Evolutionary conservation across 2,329 filamentous ascomycete genomes (phyloP), one percentile per base, ranked within the genome.

Genomic region (Fusarium acutatum): DNA sequence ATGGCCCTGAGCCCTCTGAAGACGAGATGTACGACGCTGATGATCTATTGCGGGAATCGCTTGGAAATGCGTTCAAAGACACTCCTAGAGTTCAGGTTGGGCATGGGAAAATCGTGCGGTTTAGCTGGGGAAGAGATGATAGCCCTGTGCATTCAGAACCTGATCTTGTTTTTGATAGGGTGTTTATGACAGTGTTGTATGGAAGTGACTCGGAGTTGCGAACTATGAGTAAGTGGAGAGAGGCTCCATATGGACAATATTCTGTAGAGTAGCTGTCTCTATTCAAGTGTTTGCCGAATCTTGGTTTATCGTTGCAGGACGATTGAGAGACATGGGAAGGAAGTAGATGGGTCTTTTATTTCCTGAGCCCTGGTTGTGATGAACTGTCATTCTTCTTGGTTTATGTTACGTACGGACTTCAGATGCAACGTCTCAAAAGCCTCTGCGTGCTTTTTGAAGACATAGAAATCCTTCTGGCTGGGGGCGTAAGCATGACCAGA

Each of bases 141-240:
- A 64, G 62, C 1, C 62, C 62, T 1, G 11, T 64, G 1, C 59
- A 64, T 38, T 64, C 62, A n/a, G 62, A 64, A 7, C 62, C 62
- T 17, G 20, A 64, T 28, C n/a, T 64, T 9, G 15, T 34, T 2
- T 34, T 37, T 14, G 59, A 64, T 13, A 53, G 62, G 44, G 13
- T 64, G 3, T 64, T 64, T 2, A 64, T 64, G 46, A 64, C 37
- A 9, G 59, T 54, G 3, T 2, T 64, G 26, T 64, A 46, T 64
- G 62, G 59, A 3, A 64, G 59, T n/a, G 62, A 64, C 1, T 1
- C 18, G 10, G 59, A 64, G 1, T 24, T 64, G 13, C 44, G 32
- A 40, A 4, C 12, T 0, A 64, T 64, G 62, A 34, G 32, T 22
- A 24, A 53, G 7, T 38, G 15, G 38, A 54, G 59, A 32, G 6